Percentiles rank a stretch among this genome's conserved stretches.
Conservation (phyloP, 148 eudicot species). For the Cornus suecica region DNA sequence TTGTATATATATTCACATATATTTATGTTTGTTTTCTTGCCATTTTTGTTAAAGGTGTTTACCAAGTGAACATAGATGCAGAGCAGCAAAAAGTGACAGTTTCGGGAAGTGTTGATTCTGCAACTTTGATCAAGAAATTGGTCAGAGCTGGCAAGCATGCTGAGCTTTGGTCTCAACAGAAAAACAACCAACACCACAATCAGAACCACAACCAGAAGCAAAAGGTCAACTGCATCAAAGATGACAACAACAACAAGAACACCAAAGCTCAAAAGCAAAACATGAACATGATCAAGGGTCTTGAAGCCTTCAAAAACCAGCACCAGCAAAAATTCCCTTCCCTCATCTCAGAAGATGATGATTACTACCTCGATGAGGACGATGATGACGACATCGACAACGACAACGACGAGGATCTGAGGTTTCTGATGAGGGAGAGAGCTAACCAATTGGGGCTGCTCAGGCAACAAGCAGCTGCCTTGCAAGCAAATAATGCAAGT, state of each 20-base stretch:
- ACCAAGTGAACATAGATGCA: slow-evolving; percentile 52
- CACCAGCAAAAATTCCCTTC: slow-evolving; percentile 41
- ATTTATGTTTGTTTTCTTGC: neutral
- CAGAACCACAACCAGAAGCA: slow-evolving; percentile 45
- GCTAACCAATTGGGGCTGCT: slow-evolving; percentile 34
- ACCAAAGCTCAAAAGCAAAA: slow-evolving; percentile 38
- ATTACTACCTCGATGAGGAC: slow-evolving; percentile 16
- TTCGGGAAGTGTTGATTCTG: slow-evolving; percentile 61
- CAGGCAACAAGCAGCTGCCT: slow-evolving; percentile 32
- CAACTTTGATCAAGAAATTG: slow-evolving; percentile 57
- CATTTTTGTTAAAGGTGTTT: slow-evolving; percentile 47
- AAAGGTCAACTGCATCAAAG: slow-evolving; percentile 30
- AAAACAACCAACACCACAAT: too few relatives aligned
- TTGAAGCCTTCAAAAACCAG: slow-evolving; percentile 44
- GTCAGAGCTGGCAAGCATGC: slow-evolving; percentile 60
- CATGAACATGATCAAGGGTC: slow-evolving; percentile 32
- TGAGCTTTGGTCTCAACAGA: slow-evolving; percentile 58
- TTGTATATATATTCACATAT: neutral
- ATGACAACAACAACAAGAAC: slow-evolving; percentile 32
- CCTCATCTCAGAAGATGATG: slow-evolving; percentile 31
- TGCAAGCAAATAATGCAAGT: slow-evolving; percentile 26
- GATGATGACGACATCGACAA: slow-evolving; percentile 18
- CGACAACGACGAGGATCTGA: slow-evolving; percentile 24
- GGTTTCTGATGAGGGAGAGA: slow-evolving; percentile 31
- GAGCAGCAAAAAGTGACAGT: slow-evolving; percentile 69